Base-by-base conservation (phyloP, 192 early-diverging fungal genomes). In the Powellomyces hirtus region DNA sequence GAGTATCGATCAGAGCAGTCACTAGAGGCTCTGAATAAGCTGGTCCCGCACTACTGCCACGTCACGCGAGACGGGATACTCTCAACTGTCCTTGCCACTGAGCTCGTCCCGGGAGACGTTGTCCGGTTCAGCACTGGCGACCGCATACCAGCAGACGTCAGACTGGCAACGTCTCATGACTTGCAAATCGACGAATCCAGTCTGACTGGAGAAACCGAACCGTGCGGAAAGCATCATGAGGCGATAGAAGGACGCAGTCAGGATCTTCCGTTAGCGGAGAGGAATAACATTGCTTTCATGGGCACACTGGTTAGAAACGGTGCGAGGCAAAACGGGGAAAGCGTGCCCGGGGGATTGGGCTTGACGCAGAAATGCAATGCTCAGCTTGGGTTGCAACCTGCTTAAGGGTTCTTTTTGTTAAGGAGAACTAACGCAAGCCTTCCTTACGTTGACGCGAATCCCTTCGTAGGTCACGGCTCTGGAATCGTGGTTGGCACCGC, bases 51-150 rank as follows among this genome's bases (percentile, higher is more conserved):
- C 71, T 80, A 91, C 66, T 92, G 90, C 76, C 88, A 89, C 77
- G 83, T 92, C n/a, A 73, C 86, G 36, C 79, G 92, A 86, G 83
- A 91, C 62, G 83, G 85, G 18, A 76, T 82, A 30, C 58, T 78
- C 14, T 52, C 63, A 0, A 79, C 79, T n/a, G 73, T 91, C 26
- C 80, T 92, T 31, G 97, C 93, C 6, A 89, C 83, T 57, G 83
- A 92, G 20, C 78, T 98, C 53, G 94, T 97, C 29, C 93, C 91
- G 36, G 97, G 97, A 53, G 97, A 98, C 74, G 78, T 98, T 26
- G 86, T 96, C 42, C 78, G 81, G 56, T 91, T 98, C 67, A 68
- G 86, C 22, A 90, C 89, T 27, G 96, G 96, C 29, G 95, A 97
- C 77, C 83, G 95, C 27, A 89, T 98, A 16, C 96, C 96, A 0